Evolutionary conservation across 2,329 filamentous ascomycete species (phyloP), one percentile per base, ranked within the genome.

Genomic region (Dryadomyces sulphureus): DNA sequence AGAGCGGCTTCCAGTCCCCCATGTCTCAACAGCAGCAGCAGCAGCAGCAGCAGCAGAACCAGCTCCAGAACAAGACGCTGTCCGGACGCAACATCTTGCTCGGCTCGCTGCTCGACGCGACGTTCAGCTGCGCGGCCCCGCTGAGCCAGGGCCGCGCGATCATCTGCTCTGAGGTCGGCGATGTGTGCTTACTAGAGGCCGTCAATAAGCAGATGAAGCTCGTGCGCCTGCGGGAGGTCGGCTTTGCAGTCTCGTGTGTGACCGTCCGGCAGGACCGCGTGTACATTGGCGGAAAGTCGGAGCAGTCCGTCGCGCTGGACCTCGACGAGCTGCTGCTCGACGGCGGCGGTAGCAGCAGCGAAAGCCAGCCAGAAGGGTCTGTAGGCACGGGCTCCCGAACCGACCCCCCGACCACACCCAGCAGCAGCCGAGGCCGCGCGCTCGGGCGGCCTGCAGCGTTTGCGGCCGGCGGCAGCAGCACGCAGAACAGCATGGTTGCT

Each of bases 181-280:
- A 93, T 56, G 69, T 98, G n/a, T 96, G 90, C 61, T 67, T 94
- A 25, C 68, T 95, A 27, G 84, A 95, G 51, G 84, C 94, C 53
- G 75, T 73, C 27, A 78, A 75, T 44, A 80, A 79, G 50, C 75
- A 79, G 50, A 82, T 84, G 61, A 84, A 78, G 53, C 66, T 95
- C 41, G 68, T 71, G 38, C 77, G 79, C 48, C 69, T 87, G 30
- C 70, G 79, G 34, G 73, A 77, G 39, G 67, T 82, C 30, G 78
- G 75, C 1, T 90, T 90, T 57, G 60, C 69, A 9, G 73, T 89
- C 45, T 77, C 71, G 4, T 84, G 84, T 38, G 72, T 87, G 48
- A 71, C 79, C 1, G 65, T 82, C 16, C 72, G 73, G 41, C 70
- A 72, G 12, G 66, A 69, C 4, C 65, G 69, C 19, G 67, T 84